phyloP scores from a whole-genome alignment of 345 rosid genomes.

The Populus ilicifolia region DNA sequence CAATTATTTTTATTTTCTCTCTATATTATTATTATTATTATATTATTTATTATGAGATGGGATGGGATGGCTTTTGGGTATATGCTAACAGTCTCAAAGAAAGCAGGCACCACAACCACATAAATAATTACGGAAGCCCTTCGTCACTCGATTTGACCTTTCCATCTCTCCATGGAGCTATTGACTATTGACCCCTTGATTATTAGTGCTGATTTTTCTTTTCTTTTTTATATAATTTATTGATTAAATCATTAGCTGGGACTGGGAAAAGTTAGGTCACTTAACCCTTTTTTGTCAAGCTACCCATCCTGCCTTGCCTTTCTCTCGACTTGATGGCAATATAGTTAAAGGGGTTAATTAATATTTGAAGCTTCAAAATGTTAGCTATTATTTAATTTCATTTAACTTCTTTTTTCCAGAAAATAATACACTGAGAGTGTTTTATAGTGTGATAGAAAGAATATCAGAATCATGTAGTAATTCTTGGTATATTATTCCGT shows the following conservation, averaged over 20 bases:
- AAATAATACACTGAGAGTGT: no score
- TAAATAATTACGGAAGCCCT: constrained; percentile 18
- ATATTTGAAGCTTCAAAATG: no score
- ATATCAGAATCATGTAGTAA: no score
- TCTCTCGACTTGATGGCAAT: no score
- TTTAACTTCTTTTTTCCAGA: no score
- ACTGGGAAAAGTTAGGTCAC: not conserved
- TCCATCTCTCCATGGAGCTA: not conserved
- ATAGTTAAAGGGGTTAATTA: no score
- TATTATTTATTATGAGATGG: not conserved
- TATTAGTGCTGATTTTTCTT: not conserved
- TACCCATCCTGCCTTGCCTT: not conserved
- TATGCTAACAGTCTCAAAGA: not conserved
- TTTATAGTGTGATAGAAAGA: no score
- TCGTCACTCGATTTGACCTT: constrained; percentile 48
- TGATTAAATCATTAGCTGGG: not conserved
- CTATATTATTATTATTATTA: not conserved
- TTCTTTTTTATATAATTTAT: not conserved
- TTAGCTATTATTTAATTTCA: no score
- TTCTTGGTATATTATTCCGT: no score
- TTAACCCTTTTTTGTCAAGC: not conserved
- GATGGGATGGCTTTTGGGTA: no score
- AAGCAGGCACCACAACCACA: constrained; percentile 33
- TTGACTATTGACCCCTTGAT: not conserved
- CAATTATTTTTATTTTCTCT: not conserved